Evolutionary conservation across 2,329 filamentous ascomycete genomes (phyloP).

Genomic region (Trichophyton verrucosum): DNA sequence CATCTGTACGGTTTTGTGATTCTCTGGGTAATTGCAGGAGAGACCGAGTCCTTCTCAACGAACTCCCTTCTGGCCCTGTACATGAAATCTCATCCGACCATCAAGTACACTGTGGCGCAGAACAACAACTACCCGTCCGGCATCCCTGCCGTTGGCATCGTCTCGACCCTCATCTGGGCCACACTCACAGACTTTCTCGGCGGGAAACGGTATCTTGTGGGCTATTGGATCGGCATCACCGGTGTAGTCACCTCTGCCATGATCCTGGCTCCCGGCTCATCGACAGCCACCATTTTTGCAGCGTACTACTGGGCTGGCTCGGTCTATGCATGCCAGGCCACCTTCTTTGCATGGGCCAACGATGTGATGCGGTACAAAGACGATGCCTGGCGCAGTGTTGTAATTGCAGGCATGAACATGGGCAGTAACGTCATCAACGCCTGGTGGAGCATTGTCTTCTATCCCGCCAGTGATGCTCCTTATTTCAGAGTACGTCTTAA

Average conservation of each 20-base stretch:
- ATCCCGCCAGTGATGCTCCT: constrained; percentile 53
- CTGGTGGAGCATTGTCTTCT: constrained; percentile 63
- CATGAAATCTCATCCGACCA: constrained; percentile 36
- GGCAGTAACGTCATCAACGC: constrained; percentile 57
- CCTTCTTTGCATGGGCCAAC: constrained; percentile 66
- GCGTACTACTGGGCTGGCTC: constrained; percentile 60
- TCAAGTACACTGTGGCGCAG: constrained; percentile 37
- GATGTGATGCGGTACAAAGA: constrained; percentile 55
- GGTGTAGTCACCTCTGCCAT: constrained; percentile 51
- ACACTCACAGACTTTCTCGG: constrained; percentile 53
- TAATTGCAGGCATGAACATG: constrained; percentile 61
- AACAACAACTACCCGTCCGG: constrained; percentile 45
- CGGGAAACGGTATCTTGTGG: constrained; percentile 53
- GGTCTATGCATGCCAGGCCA: constrained; percentile 61
- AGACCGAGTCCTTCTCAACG: constrained; percentile 57
- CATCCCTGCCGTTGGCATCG: constrained; percentile 41
- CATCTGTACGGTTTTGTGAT: constrained; percentile 29
- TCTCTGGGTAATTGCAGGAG: constrained; percentile 50
- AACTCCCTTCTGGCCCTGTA: constrained; percentile 47
- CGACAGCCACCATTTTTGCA: constrained; percentile 46
- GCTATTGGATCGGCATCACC: constrained; percentile 54
- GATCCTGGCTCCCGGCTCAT: constrained; percentile 44
- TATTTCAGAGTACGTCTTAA: constrained; percentile 45
- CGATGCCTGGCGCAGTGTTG: constrained; percentile 50
- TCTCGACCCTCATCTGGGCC: constrained; percentile 54